Evolutionary conservation across 139 green algal species (phyloP), one percentile per base, ranked within the genome.

Genomic region (Tetratostichococcus sp.): DNA sequence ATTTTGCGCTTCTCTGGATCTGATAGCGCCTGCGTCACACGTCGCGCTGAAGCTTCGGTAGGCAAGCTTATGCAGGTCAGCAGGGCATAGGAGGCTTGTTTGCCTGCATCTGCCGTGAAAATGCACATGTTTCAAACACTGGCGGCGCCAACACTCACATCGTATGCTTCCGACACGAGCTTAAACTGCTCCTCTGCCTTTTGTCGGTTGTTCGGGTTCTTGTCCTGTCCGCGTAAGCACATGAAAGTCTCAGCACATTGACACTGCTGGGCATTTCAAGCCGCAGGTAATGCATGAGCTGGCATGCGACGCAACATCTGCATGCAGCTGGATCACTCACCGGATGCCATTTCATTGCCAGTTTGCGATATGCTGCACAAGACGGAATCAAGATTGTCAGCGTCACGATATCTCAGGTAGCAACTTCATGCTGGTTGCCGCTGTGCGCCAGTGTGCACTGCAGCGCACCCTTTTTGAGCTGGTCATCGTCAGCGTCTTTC

Each of bases 301-400:
- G 11, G 35, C 35, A 28, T 2, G 11, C 2, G 2, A 71, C 25
- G 2, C 14, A 58, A 23, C 2, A 28, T 2, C 11, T 71, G 19
- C 67, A 71, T 25, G 35, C 14, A 33, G 17, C 4, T 25, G 4
- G n/a, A 14, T 16, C 62, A 34, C 83, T 80, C 67, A 89, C 88
- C 70, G 91, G 91, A 65, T 96, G 91, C 71, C 77, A 93, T 74
- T 94, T 89, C 86, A 96, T 93, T 1, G 91, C 91, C 58, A 93
- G 77, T 78, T 94, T 96, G 50, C 91, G 79, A 70, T 96, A 96
- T 0, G 89, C 89, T 92, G 89, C 74, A 77, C 0, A 34, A 50
- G 8, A n/a, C n/a, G n/a, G 39, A 11, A 50, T n/a, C 25, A 66
- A 23, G 26, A 2, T 35, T 35, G 4, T 8, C 43, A 43, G 35